phyloP scores from a whole-genome alignment of 1,139 yeast species.

The Groenewaldozyma auringiensis region DNA sequence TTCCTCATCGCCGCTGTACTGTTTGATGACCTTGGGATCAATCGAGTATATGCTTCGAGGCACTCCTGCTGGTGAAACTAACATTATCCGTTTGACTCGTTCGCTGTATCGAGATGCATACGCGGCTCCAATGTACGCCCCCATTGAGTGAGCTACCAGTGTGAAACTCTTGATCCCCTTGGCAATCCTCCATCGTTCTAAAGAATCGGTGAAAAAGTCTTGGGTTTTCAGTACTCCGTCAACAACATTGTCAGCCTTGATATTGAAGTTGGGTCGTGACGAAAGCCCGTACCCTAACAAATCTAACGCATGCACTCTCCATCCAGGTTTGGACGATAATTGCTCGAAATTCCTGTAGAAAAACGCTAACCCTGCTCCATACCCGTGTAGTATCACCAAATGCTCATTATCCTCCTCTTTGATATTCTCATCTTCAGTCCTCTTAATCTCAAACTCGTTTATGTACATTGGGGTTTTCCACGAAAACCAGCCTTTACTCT shows the following conservation, averaged over 20 bases:
- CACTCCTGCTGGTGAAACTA: constrained; percentile 88
- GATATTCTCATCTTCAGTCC: constrained; percentile 15
- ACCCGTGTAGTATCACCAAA: constrained; percentile 77
- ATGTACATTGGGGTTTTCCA: constrained; percentile 32
- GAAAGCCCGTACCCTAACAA: constrained; percentile 80
- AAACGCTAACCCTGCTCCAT: constrained; percentile 83
- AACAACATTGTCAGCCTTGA: constrained; percentile 25
- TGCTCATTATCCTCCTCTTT: constrained; percentile 18
- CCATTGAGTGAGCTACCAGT: constrained; percentile 85
- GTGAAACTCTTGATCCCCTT: constrained; percentile 49
- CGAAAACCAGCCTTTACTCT: constrained; percentile 12
- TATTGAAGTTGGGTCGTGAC: constrained; percentile 48
- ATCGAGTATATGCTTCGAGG: constrained; percentile 28
- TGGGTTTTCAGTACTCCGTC: constrained; percentile 45
- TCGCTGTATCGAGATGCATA: constrained; percentile 71
- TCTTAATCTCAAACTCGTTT: constrained; percentile 47
- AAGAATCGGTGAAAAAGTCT: constrained; percentile 65
- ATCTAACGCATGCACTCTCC: constrained; percentile 66
- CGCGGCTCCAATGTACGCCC: constrained; percentile 77
- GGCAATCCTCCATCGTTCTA: constrained; percentile 75
- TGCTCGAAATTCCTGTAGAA: constrained; percentile 68
- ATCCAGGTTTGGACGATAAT: constrained; percentile 34
- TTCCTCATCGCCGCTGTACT: constrained; percentile 1
- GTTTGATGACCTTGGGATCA: constrained; percentile 18
- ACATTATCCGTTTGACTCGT: constrained; percentile 53